Conservation (phyloP, 176 grass and related monocot species). For the Puccinellia tenuiflora region DNA sequence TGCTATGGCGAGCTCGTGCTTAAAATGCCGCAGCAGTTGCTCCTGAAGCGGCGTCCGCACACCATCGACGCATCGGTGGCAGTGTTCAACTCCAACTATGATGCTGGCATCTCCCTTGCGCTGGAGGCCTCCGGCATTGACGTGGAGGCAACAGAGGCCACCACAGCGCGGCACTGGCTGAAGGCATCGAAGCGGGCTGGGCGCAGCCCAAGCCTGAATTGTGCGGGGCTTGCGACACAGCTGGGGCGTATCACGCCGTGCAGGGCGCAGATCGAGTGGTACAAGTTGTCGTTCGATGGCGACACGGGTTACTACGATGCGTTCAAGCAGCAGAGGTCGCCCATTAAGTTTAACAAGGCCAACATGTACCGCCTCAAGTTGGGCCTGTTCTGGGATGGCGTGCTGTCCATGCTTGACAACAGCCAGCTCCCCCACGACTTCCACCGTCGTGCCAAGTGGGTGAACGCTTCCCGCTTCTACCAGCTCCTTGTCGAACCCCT, state of each 20-base stretch:
- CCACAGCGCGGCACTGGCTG: slow-evolving; percentile 51
- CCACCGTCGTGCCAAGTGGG: slow-evolving; percentile 84
- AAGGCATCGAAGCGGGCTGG: slow-evolving; percentile 48
- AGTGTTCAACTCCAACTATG: slow-evolving; percentile 37
- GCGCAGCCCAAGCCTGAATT: slow-evolving; percentile 53
- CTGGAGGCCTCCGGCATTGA: slow-evolving; percentile 60
- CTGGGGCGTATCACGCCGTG: slow-evolving; percentile 72
- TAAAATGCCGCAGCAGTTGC: slow-evolving; percentile 48
- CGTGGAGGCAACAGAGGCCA: slow-evolving; percentile 44
- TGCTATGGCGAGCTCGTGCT: slow-evolving; percentile 52
- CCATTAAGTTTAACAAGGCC: slow-evolving; percentile 41
- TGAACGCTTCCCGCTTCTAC: slow-evolving; percentile 87
- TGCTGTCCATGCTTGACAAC: slow-evolving; percentile 77
- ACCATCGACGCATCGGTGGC: not conserved
- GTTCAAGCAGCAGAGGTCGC: slow-evolving; percentile 62
- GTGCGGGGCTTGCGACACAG: slow-evolving; percentile 52
- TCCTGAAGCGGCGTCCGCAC: slow-evolving; percentile 26
- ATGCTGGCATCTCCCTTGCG: slow-evolving; percentile 61
- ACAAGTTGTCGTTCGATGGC: slow-evolving; percentile 66
- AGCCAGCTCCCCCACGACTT: slow-evolving; percentile 80
- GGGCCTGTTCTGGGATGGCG: slow-evolving; percentile 73
- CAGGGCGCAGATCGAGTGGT: slow-evolving; percentile 92
- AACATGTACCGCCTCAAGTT: slow-evolving; percentile 71
- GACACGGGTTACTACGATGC: slow-evolving; percentile 85
- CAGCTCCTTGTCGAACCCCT: slow-evolving; percentile 89